A percentile compares a stretch with the other conserved stretches of the same genome.
phyloP scores from a whole-genome alignment of 805 yeast genomes.

The Yamadazyma endophytica region DNA sequence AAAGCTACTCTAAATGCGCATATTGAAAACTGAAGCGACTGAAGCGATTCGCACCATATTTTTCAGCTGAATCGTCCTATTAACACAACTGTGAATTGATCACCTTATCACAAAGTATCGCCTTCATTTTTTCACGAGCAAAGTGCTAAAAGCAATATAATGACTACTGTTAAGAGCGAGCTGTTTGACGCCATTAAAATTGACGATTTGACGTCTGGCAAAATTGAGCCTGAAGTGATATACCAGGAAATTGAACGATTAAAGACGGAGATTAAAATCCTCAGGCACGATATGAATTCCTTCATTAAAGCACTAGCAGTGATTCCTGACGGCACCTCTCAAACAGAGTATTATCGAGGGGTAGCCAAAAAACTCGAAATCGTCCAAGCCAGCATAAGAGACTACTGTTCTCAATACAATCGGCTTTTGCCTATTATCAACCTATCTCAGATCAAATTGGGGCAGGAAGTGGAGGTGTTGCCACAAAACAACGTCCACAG shows the following conservation, averaged over 20 bases:
- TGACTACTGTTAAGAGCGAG: slow-evolving; percentile 4
- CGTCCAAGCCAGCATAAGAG: slow-evolving; percentile 36
- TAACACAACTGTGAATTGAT: too few relatives aligned
- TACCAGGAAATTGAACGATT: slow-evolving; percentile 40
- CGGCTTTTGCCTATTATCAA: slow-evolving; percentile 47
- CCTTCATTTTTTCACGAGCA: neutral
- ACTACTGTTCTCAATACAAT: slow-evolving; percentile 42
- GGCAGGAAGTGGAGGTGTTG: slow-evolving; percentile 46
- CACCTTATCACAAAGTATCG: neutral
- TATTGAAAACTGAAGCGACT: too few relatives aligned
- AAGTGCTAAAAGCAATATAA: neutral
- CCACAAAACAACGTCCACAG: slow-evolving; percentile 12
- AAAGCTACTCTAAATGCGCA: too few relatives aligned
- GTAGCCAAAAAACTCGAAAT: slow-evolving; percentile 33
- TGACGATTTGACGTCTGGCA: slow-evolving; percentile 42
- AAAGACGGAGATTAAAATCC: slow-evolving; percentile 37
- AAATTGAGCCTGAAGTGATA: slow-evolving; percentile 36
- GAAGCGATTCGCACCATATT: too few relatives aligned
- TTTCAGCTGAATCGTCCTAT: too few relatives aligned
- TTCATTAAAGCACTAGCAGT: slow-evolving; percentile 35
- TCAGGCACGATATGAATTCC: slow-evolving; percentile 37
- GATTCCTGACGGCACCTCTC: slow-evolving; percentile 26
- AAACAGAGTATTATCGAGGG: slow-evolving; percentile 32
- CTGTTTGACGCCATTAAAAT: slow-evolving; percentile 35
- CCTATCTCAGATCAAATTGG: slow-evolving; percentile 46